Percentiles rank a stretch among this genome's conserved stretches.
phyloP scores from a whole-genome alignment of 371 early-diverging fungal genomes.

The Rhizomucor miehei region DNA sequence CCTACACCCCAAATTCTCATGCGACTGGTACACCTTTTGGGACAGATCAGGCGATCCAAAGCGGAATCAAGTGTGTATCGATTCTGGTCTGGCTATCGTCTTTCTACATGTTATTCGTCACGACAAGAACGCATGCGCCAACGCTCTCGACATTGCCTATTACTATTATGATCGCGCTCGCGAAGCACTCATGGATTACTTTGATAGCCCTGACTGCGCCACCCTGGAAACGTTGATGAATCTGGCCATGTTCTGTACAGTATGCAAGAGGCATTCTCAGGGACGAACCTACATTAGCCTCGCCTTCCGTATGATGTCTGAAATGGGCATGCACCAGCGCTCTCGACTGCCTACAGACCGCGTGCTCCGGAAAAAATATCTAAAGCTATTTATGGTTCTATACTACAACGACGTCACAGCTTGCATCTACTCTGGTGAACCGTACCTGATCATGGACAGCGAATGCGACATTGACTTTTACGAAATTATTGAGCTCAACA shows the following conservation, averaged over 20 bases:
- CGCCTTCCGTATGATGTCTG: constrained; percentile 36
- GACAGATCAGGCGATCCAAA: constrained; percentile 38
- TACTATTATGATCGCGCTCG: constrained; percentile 46
- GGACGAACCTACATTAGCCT: constrained; percentile 37
- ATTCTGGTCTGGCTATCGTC: constrained; percentile 42
- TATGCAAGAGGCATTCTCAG: constrained; percentile 40
- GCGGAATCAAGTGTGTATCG: constrained; percentile 42
- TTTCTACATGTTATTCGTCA: constrained; percentile 42
- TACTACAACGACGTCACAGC: constrained; percentile 37
- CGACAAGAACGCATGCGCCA: constrained; percentile 28
- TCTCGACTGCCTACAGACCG: constrained; percentile 16
- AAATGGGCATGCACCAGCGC: constrained; percentile 32
- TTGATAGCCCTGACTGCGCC: constrained; percentile 39
- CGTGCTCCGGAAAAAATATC: constrained; percentile 24
- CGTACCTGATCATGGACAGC: constrained; percentile 27
- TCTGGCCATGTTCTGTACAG: constrained; percentile 33
- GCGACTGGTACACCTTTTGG: constrained; percentile 43
- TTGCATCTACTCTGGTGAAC: constrained; percentile 30
- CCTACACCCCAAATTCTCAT: constrained; percentile 41
- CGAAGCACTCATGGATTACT: constrained; percentile 37
- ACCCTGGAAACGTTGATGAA: constrained; percentile 42
- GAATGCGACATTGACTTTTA: constrained; percentile 35
- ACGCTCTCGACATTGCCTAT: constrained; percentile 34
- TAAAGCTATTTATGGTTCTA: constrained; percentile 35
- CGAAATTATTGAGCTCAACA: constrained; percentile 30